Evolutionary conservation across 305 asterid species (phyloP), one percentile per base, ranked within the genome.

Genomic region (Fraxinus baroniana): DNA sequence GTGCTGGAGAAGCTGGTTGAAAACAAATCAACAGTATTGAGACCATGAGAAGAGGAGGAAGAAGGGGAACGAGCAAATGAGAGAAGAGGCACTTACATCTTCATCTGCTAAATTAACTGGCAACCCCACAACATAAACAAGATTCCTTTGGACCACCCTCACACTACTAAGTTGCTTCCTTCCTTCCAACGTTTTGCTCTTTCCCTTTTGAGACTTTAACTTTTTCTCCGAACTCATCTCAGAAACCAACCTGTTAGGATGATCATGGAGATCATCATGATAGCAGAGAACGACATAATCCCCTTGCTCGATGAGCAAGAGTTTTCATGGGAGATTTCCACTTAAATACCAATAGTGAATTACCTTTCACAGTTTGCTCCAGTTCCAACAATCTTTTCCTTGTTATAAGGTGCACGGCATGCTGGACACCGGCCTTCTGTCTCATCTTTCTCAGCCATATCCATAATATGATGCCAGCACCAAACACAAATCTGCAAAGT

Each of bases 381-480:
- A 76, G 75, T 95, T 80, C 96, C 99, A 77, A 97, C 99, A 86
- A 97, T 92, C 91, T 94, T 97, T 86, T 97, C 98, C 93, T 97
- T 97, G 92, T 97, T 91, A 89, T 97, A 97, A 90, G 99, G 95
- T 83, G 87, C 85, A 78, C 99, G 98, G 85, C 99, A 96, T 74
- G 98, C 99, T 41, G 99, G 99, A 86, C 99, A 96, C 33, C 99
- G 95, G 46, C 99, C 99, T 86, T 91, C 97, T 74, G 98, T 88
- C 82, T 89, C 93, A 86, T 96, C 98, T 87, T 94, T 96, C 94
- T 94, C 99, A 85, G 99, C 99, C 98, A 96, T 94, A 78, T 91
- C 97, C 97, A 96, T 93, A 78, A 96, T 91, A 83, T 96, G 99
- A 87, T 96, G 97, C 99, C 99, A 96, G 86, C 99, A 96, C 99